phyloP scores from a whole-genome alignment of 768 basidiomycete species.

The Lactifluus volemus region DNA sequence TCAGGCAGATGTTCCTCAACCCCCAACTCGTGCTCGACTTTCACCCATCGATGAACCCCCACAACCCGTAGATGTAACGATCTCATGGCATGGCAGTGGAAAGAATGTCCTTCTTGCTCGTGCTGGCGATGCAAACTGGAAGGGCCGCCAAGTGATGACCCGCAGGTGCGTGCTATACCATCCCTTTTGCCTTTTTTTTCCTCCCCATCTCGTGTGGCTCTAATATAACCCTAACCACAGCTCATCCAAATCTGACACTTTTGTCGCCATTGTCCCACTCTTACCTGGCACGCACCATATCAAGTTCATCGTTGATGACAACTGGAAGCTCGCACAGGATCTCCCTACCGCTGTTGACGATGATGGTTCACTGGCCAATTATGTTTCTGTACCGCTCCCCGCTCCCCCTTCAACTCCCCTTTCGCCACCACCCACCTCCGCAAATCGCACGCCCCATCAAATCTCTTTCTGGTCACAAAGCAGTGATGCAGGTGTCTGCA shows the following conservation, averaged over 20 bases:
- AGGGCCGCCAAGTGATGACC: conserved; percentile 56
- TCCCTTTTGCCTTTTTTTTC: conserved; percentile 2
- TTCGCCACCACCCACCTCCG: conserved; percentile 26
- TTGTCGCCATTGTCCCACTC: conserved; percentile 40
- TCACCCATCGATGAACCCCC: conserved; percentile 18
- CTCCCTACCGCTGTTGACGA: conserved; percentile 89
- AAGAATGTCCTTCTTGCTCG: conserved; percentile 57
- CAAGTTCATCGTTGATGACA: conserved; percentile 90
- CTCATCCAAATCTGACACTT: conserved; percentile 26
- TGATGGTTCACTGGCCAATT: conserved; percentile 90
- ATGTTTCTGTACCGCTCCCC: conserved; percentile 57
- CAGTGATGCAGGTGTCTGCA: conserved; percentile 8
- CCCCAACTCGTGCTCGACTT: conserved; percentile 8
- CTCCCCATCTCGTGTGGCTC: background rate
- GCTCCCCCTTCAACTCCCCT: conserved; percentile 27
- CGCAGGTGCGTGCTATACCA: conserved; percentile 40
- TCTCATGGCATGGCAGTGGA: conserved; percentile 57
- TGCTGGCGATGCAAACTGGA: conserved; percentile 71
- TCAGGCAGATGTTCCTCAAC: conserved; percentile 25
- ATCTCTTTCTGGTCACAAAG: conserved; percentile 38
- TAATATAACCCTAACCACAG: conserved; percentile 15
- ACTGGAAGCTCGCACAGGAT: conserved; percentile 70
- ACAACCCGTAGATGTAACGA: conserved; percentile 27
- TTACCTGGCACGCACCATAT: conserved; percentile 89
- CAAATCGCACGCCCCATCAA: conserved; percentile 20